Percentiles rank a stretch among this genome's conserved stretches.
phyloP scores from a whole-genome alignment of 208 protist genomes.

The Porcisia deanei region DNA sequence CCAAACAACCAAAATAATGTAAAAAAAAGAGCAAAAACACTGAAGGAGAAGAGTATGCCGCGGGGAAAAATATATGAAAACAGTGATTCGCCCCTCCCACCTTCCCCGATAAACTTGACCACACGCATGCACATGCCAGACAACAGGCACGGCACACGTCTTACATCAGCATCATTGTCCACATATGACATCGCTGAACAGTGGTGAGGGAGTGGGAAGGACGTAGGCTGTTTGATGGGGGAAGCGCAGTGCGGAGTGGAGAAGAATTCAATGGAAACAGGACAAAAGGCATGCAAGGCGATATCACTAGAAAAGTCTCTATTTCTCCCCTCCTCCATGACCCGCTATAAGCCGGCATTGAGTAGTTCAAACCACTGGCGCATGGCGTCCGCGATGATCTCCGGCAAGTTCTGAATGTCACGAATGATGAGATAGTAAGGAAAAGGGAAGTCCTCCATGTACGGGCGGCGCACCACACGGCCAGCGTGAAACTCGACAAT shows the following conservation, averaged over 20 bases:
- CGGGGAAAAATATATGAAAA: not conserved
- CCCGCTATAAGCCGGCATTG: constrained; percentile 46
- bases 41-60: not conserved
- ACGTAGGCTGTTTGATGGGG: not conserved
- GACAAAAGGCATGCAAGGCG: not conserved
- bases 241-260: not conserved
- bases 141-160: not conserved
- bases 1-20: not conserved
- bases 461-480: constrained; percentile 88
- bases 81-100: not conserved
- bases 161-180: not conserved
- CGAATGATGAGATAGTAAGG: constrained; percentile 99
- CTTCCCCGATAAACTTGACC: not conserved
- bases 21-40: not conserved
- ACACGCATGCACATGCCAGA: not conserved
- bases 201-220: not conserved
- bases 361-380: constrained; percentile 98
- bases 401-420: constrained; percentile 95
- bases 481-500: constrained; percentile 84
- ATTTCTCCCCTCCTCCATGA: too few species aligned
- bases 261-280: not conserved
- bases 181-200: not conserved
- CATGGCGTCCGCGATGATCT: constrained; percentile 98
- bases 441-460: constrained; percentile 99
- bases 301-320: not conserved